A percentile compares a stretch with the other conserved stretches of the same genome.
These are phyloP conservation scores for Potentilla sterilis DNA, from an alignment of 306 rosid genomes.

Conservation along the genomic window DNA sequence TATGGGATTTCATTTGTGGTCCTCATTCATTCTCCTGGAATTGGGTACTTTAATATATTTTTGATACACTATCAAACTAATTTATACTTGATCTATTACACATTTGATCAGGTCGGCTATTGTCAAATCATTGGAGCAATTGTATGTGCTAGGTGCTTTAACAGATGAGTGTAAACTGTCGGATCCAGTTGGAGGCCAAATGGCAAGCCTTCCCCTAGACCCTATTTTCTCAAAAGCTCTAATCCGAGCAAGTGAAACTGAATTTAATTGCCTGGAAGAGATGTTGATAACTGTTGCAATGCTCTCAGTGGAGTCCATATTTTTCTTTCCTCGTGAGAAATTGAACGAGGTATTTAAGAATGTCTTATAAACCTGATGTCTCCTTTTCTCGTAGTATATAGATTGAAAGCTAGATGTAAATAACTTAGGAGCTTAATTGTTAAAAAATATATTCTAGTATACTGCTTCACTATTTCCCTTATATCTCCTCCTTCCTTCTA, in stretches of 20 bases:
- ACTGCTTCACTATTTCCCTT: neutral
- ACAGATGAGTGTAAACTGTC: conserved; percentile 76
- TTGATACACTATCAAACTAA: conserved; percentile 1
- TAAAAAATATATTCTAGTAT: too few species aligned
- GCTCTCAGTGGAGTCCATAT: conserved; percentile 91
- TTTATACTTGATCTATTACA: neutral
- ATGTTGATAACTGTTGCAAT: conserved; percentile 83
- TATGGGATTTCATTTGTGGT: conserved; percentile 8
- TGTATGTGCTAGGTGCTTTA: conserved; percentile 76
- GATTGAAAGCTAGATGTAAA: neutral
- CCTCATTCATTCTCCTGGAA: neutral
- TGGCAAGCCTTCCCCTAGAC: conserved; percentile 84
- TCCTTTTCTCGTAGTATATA: neutral
- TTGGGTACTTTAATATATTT: neutral
- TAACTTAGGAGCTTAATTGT: neutral
- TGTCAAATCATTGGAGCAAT: conserved; percentile 81
- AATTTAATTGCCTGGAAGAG: conserved; percentile 87
- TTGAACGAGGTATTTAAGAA: conserved; percentile 57
- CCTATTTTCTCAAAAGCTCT: conserved; percentile 87
- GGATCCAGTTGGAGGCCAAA: conserved; percentile 78
- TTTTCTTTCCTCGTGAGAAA: conserved; percentile 74
- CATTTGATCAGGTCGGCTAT: conserved; percentile 70
- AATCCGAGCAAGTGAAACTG: conserved; percentile 69
- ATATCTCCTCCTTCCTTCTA: neutral
- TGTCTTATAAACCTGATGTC: conserved; percentile 14